These are phyloP conservation scores for Fusarium piperis DNA, from an alignment of 2,329 filamentous ascomycete genomes.

Conservation along the genomic window DNA sequence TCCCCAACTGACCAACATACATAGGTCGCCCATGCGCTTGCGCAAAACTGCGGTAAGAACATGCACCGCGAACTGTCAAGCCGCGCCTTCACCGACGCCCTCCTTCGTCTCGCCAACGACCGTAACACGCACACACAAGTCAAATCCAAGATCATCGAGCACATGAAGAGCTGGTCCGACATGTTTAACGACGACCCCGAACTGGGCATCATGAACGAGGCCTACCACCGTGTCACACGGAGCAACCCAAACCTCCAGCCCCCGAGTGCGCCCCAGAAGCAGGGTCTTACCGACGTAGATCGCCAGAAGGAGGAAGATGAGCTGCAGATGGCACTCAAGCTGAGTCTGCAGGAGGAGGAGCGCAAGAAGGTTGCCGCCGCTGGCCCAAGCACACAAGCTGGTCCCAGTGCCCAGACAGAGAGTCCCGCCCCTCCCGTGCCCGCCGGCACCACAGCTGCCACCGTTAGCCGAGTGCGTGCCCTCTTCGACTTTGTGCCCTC, in stretches of 20 bases:
- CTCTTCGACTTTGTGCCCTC: slow-evolving; percentile 95
- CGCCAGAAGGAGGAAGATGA: slow-evolving; percentile 97
- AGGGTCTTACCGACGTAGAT: slow-evolving; percentile 87
- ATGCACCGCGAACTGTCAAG: slow-evolving; percentile 92
- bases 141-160: slow-evolving; percentile 95
- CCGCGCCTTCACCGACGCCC: slow-evolving; percentile 91
- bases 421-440: slow-evolving; percentile 66
- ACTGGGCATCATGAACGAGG: slow-evolving; percentile 96
- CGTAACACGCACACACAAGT: slow-evolving; percentile 96
- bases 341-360: slow-evolving; percentile 91
- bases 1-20: slow-evolving; percentile 5
- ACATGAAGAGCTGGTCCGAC: slow-evolving; percentile 95
- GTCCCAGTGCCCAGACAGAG: slow-evolving; percentile 53
- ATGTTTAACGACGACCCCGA: slow-evolving; percentile 93
- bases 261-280: slow-evolving; percentile 93
- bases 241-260: slow-evolving; percentile 88
- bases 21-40: slow-evolving; percentile 87
- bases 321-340: slow-evolving; percentile 91
- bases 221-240: slow-evolving; percentile 86
- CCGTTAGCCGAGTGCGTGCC: slow-evolving; percentile 91
- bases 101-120: slow-evolving; percentile 90
- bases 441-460: slow-evolving; percentile 92
- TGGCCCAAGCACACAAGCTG: slow-evolving; percentile 45
- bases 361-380: slow-evolving; percentile 61
- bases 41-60: slow-evolving; percentile 87